Evolutionary conservation across 208 protist species (phyloP).

Genomic region (Trypanosoma grayi): DNA sequence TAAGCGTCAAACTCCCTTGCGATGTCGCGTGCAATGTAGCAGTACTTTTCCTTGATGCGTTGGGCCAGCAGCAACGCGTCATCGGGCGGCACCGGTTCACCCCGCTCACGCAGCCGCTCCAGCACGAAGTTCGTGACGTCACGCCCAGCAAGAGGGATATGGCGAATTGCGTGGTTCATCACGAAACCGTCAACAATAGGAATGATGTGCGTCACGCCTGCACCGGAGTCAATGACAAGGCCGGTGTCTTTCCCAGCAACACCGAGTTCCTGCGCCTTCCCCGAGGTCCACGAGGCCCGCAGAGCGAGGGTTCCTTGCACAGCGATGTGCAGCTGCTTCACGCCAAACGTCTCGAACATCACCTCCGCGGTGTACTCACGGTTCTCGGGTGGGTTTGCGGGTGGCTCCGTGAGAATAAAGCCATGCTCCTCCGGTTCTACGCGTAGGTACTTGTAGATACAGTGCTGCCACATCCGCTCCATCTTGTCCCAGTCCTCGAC

Average conservation of each 20-base stretch:
- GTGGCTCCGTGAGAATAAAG: conserved; percentile 97
- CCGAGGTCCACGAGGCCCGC: conserved; percentile 88
- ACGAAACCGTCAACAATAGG: conserved; percentile 98
- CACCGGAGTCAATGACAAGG: conserved; percentile 97
- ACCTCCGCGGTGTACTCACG: conserved; percentile 97
- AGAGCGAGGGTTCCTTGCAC: conserved; percentile 97
- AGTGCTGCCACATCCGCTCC: conserved; percentile 97
- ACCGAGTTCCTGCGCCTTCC: conserved; percentile 31
- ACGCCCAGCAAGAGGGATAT: conserved; percentile 95
- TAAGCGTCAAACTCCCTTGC: conserved; percentile 92
- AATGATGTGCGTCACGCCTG: conserved; percentile 98
- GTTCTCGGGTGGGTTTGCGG: conserved; percentile 97
- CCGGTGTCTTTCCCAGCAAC: conserved; percentile 59
- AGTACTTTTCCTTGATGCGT: conserved; percentile 93
- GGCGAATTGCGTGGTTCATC: conserved; percentile 93
- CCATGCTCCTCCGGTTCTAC: conserved; percentile 97
- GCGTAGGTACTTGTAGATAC: conserved; percentile 97
- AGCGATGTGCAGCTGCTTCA: conserved; percentile 96
- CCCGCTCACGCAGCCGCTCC: conserved; percentile 90
- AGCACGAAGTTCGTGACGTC: conserved; percentile 97
- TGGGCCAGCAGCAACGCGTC: conserved; percentile 92
- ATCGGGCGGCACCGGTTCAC: conserved; percentile 83
- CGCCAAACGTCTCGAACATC: conserved; percentile 99
- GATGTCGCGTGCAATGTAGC: conserved; percentile 92
- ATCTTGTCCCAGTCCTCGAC: conserved; percentile 96